A percentile compares a stretch with the other conserved stretches of the same genome.
Conservation (phyloP, 768 basidiomycete genomes). For the Naematelia aurantialba region DNA sequence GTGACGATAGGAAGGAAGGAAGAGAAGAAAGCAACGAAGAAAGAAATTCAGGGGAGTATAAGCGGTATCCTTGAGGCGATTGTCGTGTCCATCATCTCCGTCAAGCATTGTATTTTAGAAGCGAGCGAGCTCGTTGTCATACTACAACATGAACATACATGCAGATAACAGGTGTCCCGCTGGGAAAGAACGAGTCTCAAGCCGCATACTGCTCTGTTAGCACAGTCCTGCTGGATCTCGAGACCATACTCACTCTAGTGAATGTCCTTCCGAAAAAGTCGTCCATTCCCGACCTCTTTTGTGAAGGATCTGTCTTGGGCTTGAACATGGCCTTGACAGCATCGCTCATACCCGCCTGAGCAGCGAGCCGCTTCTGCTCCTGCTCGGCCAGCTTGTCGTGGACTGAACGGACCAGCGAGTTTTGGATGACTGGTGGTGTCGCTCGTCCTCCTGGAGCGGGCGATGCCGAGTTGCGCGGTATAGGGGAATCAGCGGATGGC, state of each 20-base stretch:
- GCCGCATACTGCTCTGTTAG: background rate
- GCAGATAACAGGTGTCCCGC: background rate
- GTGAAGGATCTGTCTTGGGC: slow-evolving; percentile 53
- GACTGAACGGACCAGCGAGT: slow-evolving; percentile 60
- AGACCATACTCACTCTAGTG: slow-evolving; percentile 65
- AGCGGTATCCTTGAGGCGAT: no score
- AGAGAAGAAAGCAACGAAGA: background rate
- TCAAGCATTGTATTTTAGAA: no score
- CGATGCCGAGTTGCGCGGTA: background rate
- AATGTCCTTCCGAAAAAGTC: slow-evolving; percentile 92
- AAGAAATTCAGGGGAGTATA: background rate
- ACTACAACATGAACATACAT: slow-evolving; percentile 3
- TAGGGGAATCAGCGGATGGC: background rate
- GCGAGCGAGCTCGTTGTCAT: background rate
- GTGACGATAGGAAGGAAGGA: background rate
- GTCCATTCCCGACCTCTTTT: slow-evolving; percentile 66
- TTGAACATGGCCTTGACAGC: slow-evolving; percentile 79
- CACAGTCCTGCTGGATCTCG: background rate
- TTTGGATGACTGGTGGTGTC: slow-evolving; percentile 1
- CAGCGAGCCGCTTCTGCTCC: slow-evolving; percentile 69
- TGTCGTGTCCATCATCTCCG: no score
- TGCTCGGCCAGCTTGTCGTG: slow-evolving; percentile 69
- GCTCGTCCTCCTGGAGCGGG: background rate
- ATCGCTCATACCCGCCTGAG: slow-evolving; percentile 68
- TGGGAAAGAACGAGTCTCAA: background rate